Evolutionary conservation across 129 eudicot species (phyloP).

Genomic region (Flaveria trinervia): DNA sequence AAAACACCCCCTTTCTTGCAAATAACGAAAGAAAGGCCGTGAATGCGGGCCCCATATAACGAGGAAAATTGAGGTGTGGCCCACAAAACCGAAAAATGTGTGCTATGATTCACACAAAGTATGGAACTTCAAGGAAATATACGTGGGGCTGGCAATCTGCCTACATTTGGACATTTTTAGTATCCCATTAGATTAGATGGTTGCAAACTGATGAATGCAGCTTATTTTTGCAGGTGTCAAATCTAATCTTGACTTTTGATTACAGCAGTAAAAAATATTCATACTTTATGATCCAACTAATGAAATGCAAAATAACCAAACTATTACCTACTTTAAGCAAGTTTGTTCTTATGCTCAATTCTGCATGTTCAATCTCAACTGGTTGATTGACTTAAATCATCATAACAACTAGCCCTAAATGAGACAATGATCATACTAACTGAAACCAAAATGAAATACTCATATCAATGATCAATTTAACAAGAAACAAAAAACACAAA

Average conservation of each 20-base stretch:
- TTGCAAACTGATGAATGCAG: not conserved
- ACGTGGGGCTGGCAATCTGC: not conserved
- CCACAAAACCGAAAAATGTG: constrained; percentile 7
- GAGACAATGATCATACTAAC: constrained; percentile 1
- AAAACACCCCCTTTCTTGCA: constrained; percentile 6
- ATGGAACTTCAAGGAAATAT: not conserved
- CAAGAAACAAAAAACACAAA: constrained; percentile 10
- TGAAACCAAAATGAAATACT: not conserved
- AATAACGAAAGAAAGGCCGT: not conserved
- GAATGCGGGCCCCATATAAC: not conserved
- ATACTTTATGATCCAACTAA: not conserved
- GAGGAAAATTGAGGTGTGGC: not conserved
- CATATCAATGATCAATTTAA: not conserved
- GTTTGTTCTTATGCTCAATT: not conserved
- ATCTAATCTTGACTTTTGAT: not conserved
- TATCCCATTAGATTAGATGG: not conserved
- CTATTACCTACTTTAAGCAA: too few relatives aligned
- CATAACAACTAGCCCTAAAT: constrained; percentile 14
- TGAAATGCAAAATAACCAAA: not conserved
- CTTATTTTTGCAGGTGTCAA: constrained; percentile 1
- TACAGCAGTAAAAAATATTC: not conserved
- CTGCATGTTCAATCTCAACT: not conserved
- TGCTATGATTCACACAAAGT: not conserved
- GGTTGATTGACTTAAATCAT: not conserved
- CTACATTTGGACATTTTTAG: not conserved